phyloP scores from a whole-genome alignment of 2,329 filamentous ascomycete species.

The Sclerotinia sclerotiorum region DNA sequence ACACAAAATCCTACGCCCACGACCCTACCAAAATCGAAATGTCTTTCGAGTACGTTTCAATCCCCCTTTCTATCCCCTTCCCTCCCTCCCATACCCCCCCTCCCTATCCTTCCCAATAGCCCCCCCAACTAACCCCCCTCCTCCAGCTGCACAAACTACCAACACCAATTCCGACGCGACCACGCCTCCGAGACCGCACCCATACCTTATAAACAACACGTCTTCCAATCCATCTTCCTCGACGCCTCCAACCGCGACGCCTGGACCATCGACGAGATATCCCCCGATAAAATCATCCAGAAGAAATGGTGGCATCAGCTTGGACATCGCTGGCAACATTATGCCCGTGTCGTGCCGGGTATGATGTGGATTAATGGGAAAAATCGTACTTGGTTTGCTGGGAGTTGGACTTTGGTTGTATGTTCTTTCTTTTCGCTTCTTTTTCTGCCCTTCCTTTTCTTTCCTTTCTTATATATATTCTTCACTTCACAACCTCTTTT shows the following conservation, averaged over 20 bases:
- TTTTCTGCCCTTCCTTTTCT: background rate
- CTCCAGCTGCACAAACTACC: conserved; percentile 64
- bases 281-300: conserved; percentile 58
- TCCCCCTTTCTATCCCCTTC: no score
- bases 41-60: conserved; percentile 57
- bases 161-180: conserved; percentile 61
- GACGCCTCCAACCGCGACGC: conserved; percentile 56
- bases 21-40: conserved; percentile 62
- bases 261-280: conserved; percentile 61
- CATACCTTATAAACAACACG: background rate
- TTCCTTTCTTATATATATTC: no score
- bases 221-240: conserved; percentile 59
- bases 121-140: background rate
- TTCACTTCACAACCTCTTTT: no score
- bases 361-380: conserved; percentile 71
- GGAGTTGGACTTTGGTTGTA: conserved; percentile 39
- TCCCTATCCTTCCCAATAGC: no score
- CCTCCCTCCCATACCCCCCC: no score
- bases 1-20: conserved; percentile 58
- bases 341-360: conserved; percentile 64
- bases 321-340: conserved; percentile 64
- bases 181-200: conserved; percentile 23
- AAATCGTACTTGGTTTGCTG: conserved; percentile 51
- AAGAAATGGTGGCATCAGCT: conserved; percentile 64
- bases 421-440: background rate